Evolutionary conservation across 176 grass and related monocot genomes (phyloP).

Genomic region (Metroxylon sagu): DNA sequence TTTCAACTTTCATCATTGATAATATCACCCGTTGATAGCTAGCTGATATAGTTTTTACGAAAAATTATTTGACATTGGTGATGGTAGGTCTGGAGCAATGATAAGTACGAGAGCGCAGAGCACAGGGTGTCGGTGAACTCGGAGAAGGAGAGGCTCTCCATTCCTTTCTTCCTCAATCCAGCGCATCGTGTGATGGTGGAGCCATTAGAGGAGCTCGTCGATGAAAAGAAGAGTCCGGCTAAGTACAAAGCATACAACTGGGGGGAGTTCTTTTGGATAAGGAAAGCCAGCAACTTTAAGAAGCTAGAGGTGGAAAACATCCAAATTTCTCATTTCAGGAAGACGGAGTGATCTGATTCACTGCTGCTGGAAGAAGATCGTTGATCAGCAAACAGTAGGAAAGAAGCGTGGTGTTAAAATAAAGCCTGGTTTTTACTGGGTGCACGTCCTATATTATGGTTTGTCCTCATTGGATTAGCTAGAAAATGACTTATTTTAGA

Average conservation of each 20-base stretch:
- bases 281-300: constrained; percentile 63
- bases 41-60: too few relatives aligned
- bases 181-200: constrained; percentile 26
- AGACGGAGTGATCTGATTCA: constrained; percentile 1
- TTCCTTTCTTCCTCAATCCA: constrained; percentile 71
- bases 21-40: too few relatives aligned
- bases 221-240: constrained; percentile 30
- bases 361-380: too few relatives aligned
- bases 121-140: constrained; percentile 58
- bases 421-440: too few relatives aligned
- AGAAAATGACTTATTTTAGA: too few relatives aligned
- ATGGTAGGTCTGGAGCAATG: constrained; percentile 79
- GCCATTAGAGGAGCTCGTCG: constrained; percentile 43
- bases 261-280: constrained; percentile 47
- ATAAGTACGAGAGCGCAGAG: constrained; percentile 78
- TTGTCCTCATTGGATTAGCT: too few relatives aligned
- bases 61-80: too few relatives aligned
- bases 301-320: constrained; percentile 58
- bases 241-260: constrained; percentile 47
- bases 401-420: too few relatives aligned
- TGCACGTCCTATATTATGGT: too few relatives aligned
- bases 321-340: constrained; percentile 70
- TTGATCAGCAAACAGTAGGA: too few relatives aligned
- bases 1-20: too few relatives aligned
- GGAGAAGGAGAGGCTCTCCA: constrained; percentile 49